phyloP scores from a whole-genome alignment of 1,139 yeast genomes.

The Scheffersomyces lignicola region DNA sequence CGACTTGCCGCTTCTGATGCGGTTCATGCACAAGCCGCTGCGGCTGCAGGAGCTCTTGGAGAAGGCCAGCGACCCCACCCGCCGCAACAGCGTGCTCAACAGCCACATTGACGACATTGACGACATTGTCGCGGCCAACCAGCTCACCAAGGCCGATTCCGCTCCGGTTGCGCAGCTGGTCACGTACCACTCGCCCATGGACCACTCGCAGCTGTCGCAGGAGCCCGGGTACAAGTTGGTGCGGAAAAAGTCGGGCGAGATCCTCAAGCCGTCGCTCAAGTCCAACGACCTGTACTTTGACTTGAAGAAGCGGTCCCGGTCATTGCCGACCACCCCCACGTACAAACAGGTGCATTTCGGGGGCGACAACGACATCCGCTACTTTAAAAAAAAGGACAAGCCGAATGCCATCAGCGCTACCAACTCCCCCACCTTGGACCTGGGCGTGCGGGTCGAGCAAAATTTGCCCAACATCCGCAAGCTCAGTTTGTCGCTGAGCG shows the following conservation, averaged over 20 bases:
- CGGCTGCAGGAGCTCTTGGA: slow-evolving; percentile 33
- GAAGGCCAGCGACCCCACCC: slow-evolving; percentile 36
- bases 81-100: slow-evolving; percentile 30
- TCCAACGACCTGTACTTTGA: slow-evolving; percentile 26
- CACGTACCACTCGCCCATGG: not conserved
- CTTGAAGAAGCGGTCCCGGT: slow-evolving; percentile 43
- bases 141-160: not conserved
- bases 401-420: slow-evolving; percentile 75
- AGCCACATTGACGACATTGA: slow-evolving; percentile 10
- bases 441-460: too few species aligned
- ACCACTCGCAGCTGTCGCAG: too few species aligned
- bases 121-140: not conserved
- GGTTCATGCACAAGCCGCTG: slow-evolving; percentile 44
- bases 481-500: slow-evolving; percentile 1
- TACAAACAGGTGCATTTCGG: slow-evolving; percentile 81
- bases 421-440: slow-evolving; percentile 54
- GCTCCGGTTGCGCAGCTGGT: not conserved
- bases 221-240: slow-evolving; percentile 34
- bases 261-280: slow-evolving; percentile 73
- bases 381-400: slow-evolving; percentile 67
- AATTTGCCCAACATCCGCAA: not conserved
- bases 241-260: slow-evolving; percentile 78
- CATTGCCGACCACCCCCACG: slow-evolving; percentile 76
- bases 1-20: slow-evolving; percentile 33
- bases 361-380: slow-evolving; percentile 60